These are phyloP conservation scores for Xylariaceae sp. DNA, from an alignment of 2,329 filamentous ascomycete genomes.

Conservation along the genomic window DNA sequence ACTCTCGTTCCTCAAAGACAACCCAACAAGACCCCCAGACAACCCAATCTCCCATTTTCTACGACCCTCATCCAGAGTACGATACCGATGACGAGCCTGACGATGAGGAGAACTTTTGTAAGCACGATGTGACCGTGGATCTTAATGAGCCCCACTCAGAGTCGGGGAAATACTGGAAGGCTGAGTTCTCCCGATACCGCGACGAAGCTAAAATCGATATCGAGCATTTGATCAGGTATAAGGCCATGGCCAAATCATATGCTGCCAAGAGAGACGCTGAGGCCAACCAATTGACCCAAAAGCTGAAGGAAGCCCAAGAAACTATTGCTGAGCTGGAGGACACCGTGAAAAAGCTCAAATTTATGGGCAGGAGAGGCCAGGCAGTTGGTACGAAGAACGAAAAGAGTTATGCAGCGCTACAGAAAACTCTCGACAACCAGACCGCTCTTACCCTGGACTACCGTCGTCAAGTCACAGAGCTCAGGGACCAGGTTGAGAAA, in stretches of 20 bases:
- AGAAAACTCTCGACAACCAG: constrained; percentile 54
- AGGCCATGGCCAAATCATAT: constrained; percentile 73
- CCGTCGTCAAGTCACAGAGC: constrained; percentile 54
- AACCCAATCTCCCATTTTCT: constrained; percentile 18
- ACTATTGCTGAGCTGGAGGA: constrained; percentile 62
- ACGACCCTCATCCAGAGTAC: constrained; percentile 33
- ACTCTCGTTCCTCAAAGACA: constrained; percentile 24
- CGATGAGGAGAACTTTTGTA: constrained; percentile 45
- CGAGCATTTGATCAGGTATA: constrained; percentile 74
- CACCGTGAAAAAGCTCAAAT: constrained; percentile 56
- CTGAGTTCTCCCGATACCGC: constrained; percentile 70
- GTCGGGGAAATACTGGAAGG: constrained; percentile 77
- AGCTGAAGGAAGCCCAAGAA: constrained; percentile 64
- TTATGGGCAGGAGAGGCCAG: constrained; percentile 38
- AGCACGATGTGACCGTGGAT: constrained; percentile 64
- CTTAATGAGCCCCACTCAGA: constrained; percentile 70
- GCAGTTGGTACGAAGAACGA: constrained; percentile 38
- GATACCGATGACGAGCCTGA: constrained; percentile 49
- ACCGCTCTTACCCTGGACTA: constrained; percentile 56
- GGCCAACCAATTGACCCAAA: constrained; percentile 60
- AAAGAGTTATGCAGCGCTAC: constrained; percentile 46
- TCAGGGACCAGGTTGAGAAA: constrained; percentile 49
- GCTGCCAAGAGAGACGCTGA: constrained; percentile 74
- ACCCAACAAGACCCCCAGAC: constrained; percentile 14
- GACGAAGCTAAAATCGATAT: constrained; percentile 69